phyloP scores from a whole-genome alignment of 106 monocot genomes.

The Allium fistulosum region DNA sequence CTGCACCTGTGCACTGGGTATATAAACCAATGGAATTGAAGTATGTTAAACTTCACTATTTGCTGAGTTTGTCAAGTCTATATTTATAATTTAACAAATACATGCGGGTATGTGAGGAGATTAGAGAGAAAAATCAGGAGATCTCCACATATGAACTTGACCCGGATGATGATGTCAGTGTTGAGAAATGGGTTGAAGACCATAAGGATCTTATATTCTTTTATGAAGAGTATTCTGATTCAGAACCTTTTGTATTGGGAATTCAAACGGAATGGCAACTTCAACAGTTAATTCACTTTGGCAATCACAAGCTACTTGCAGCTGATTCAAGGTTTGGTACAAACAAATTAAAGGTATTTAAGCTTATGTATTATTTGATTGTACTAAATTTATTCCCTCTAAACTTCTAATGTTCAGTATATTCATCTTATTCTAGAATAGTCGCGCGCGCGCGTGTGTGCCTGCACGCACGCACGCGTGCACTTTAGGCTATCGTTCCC shows the following conservation, averaged over 20 bases:
- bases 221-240: constrained; percentile 80
- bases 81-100: background rate
- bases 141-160: constrained; percentile 76
- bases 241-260: constrained; percentile 81
- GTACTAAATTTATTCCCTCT: too few relatives aligned
- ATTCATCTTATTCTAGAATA: too few relatives aligned
- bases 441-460: too few relatives aligned
- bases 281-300: constrained; percentile 86
- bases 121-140: constrained; percentile 95
- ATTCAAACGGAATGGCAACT: constrained; percentile 98
- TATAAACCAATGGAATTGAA: background rate
- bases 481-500: too few relatives aligned
- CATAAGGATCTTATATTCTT: constrained; percentile 65
- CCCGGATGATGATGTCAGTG: constrained; percentile 60
- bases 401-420: too few relatives aligned
- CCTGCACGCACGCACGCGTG: too few relatives aligned
- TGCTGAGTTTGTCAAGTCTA: background rate
- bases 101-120: constrained; percentile 54
- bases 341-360: constrained; percentile 77
- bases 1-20: constrained; percentile 27
- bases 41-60: background rate
- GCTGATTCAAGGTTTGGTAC: constrained; percentile 85
- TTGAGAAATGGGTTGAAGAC: constrained; percentile 63
- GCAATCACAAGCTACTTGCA: constrained; percentile 64
- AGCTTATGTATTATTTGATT: background rate